Conservation (phyloP, 2,329 filamentous ascomycete species). For the Stagonosporopsis vannaccii region DNA sequence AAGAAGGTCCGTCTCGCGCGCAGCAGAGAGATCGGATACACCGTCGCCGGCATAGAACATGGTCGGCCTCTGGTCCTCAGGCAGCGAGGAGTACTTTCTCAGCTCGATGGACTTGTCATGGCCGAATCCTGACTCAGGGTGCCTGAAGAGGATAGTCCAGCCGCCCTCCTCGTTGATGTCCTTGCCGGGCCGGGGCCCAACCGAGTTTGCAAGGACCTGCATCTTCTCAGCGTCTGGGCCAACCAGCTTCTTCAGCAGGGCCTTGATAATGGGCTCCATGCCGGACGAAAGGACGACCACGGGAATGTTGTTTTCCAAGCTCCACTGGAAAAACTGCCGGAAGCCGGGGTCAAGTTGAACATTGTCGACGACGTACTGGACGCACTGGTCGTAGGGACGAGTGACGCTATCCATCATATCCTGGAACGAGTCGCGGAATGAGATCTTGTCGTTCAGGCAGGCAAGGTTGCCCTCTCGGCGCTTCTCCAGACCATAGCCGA, state of each 20-base stretch:
- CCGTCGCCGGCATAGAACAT: slow-evolving; percentile 97
- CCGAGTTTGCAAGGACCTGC: slow-evolving; percentile 90
- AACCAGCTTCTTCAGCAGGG: slow-evolving; percentile 79
- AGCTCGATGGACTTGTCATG: slow-evolving; percentile 97
- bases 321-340: slow-evolving; percentile 86
- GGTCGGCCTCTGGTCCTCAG: slow-evolving; percentile 72
- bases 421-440: slow-evolving; percentile 84
- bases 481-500: slow-evolving; percentile 78
- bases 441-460: slow-evolving; percentile 72
- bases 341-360: slow-evolving; percentile 91
- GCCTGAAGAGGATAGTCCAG: slow-evolving; percentile 88
- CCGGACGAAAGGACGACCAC: slow-evolving; percentile 91
- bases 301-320: slow-evolving; percentile 80
- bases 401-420: slow-evolving; percentile 91
- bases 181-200: slow-evolving; percentile 71
- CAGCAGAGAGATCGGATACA: slow-evolving; percentile 89
- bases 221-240: slow-evolving; percentile 81
- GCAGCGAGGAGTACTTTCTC: slow-evolving; percentile 80
- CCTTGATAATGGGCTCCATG: slow-evolving; percentile 90
- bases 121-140: slow-evolving; percentile 83
- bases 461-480: slow-evolving; percentile 78
- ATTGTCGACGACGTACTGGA: slow-evolving; percentile 77
- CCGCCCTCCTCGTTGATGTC: slow-evolving; percentile 82
- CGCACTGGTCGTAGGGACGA: slow-evolving; percentile 81
- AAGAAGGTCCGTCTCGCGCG: slow-evolving; percentile 88